These are phyloP conservation scores for Musa balbisiana DNA, from an alignment of 202 grass and related monocot species.

Conservation along the genomic window DNA sequence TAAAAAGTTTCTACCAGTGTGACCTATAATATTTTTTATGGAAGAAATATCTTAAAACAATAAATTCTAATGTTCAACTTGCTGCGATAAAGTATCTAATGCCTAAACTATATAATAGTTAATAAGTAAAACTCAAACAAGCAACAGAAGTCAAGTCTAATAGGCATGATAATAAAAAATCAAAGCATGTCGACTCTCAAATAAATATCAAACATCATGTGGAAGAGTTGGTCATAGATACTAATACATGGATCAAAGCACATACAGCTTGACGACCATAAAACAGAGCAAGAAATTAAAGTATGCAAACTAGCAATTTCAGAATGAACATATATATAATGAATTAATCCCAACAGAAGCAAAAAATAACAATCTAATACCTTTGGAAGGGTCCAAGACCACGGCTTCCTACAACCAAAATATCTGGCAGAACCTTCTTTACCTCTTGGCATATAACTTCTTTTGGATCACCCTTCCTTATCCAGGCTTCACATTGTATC, in stretches of 20 bases:
- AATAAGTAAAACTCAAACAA: not conserved
- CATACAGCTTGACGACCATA: not conserved
- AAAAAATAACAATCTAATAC: slow-evolving; percentile 24
- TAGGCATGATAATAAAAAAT: not conserved
- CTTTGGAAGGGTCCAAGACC: slow-evolving; percentile 95
- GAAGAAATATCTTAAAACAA: too few species aligned
- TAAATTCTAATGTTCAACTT: too few species aligned
- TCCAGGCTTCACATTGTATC: slow-evolving; percentile 90
- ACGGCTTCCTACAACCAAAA: slow-evolving; percentile 81
- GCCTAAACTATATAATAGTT: not conserved
- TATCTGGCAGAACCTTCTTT: slow-evolving; percentile 74
- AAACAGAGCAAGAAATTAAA: not conserved
- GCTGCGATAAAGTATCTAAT: too few species aligned
- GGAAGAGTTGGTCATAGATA: not conserved
- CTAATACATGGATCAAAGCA: not conserved
- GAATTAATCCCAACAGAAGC: not conserved
- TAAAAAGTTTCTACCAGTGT: too few species aligned
- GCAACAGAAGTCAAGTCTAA: not conserved
- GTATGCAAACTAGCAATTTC: not conserved
- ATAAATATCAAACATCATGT: not conserved
- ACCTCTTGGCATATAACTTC: slow-evolving; percentile 84
- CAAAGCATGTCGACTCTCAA: not conserved
- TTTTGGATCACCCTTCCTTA: slow-evolving; percentile 69
- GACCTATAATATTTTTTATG: too few species aligned
- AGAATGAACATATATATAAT: not conserved